Evolutionary conservation across 2,329 filamentous ascomycete genomes (phyloP).

Genomic region (Ophiocordyceps camponoti-saundersi): DNA sequence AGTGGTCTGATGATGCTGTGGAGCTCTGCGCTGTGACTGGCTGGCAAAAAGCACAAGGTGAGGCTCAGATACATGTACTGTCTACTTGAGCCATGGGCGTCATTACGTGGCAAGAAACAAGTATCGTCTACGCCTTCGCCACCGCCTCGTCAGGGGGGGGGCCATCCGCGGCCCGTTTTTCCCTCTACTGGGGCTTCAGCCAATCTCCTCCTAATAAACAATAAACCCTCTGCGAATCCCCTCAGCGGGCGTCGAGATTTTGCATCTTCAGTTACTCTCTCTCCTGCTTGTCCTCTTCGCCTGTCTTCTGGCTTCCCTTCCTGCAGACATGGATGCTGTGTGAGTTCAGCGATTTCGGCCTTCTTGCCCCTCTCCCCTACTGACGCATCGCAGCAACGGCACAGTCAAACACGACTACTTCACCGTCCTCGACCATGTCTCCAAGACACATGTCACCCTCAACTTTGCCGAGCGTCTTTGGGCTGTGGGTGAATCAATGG

Average conservation of each 20-base stretch:
- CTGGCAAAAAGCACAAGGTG: background rate
- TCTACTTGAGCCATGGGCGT: background rate
- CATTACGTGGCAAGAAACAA: background rate
- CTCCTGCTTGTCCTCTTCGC: background rate
- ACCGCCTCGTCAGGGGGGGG: background rate
- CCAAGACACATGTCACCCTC: constrained; percentile 67
- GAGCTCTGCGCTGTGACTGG: background rate
- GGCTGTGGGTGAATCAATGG: constrained; percentile 40
- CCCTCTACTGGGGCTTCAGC: background rate
- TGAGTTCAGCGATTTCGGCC: background rate
- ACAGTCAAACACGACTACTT: constrained; percentile 34
- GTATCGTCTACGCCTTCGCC: background rate
- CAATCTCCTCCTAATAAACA: background rate
- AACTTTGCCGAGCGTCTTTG: constrained; percentile 79
- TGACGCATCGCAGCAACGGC: constrained; percentile 24
- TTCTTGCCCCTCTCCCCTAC: background rate
- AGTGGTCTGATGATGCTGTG: background rate
- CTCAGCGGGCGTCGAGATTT: background rate
- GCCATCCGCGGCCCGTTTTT: background rate
- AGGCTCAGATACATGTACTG: background rate
- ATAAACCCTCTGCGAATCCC: background rate
- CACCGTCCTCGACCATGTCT: constrained; percentile 43
- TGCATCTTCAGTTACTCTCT: background rate
- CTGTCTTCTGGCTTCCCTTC: background rate
- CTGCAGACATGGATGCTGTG: background rate